Base-by-base conservation (phyloP, 164 flowering plant species). In the Nymphaea colorata region DNA sequence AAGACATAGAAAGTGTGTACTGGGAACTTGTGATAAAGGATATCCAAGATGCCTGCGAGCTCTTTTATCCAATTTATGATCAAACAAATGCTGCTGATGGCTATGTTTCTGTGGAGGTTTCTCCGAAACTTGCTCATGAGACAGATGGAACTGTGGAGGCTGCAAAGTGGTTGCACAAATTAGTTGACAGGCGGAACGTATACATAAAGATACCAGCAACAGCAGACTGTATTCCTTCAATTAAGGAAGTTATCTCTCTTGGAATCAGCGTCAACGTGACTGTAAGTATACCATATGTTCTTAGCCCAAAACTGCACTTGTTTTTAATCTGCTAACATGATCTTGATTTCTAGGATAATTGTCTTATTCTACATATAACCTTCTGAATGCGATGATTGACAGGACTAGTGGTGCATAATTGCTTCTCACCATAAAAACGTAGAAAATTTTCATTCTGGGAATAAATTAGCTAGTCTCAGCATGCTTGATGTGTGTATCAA, bases 11-110 rank as follows among this genome's bases (percentile, higher is more conserved):
- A 75, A 77, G 71, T 77, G 96, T 90, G 41, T 94, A 94, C 78
- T 94, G 99, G 99, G 96, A 94, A 75, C 92, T 94, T 59, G 98
- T 94, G 76, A 83, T 94, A 73, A 91, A 90, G 83, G 99, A 94
- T 76, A 94, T 94, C 70, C 99, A 94, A 78, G 99, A 94, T 77
- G 99, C 99, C 0, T 94, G 98, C 87, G 83, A 83, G 69, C 95
- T 91, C 69, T 94, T 94, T 76, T 98, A 94, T 75, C 73, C 89
- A 55, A 91, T 94, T 59, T 94, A 94, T 79, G 94, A 94, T 78
- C 70, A 88, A 76, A 90, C 99, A 11, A 83, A 90, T 79, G 96
- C 78, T 5, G 98, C 75, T 68, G 99, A 94, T 79, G 99, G 99
- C 70, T 94, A 94, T 79, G 99, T 94, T 41, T 94, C 99, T 66